A percentile compares a stretch with the other conserved stretches of the same genome.
Evolutionary conservation across 75 land plant species (phyloP).

Genomic region (Picea glauca): DNA sequence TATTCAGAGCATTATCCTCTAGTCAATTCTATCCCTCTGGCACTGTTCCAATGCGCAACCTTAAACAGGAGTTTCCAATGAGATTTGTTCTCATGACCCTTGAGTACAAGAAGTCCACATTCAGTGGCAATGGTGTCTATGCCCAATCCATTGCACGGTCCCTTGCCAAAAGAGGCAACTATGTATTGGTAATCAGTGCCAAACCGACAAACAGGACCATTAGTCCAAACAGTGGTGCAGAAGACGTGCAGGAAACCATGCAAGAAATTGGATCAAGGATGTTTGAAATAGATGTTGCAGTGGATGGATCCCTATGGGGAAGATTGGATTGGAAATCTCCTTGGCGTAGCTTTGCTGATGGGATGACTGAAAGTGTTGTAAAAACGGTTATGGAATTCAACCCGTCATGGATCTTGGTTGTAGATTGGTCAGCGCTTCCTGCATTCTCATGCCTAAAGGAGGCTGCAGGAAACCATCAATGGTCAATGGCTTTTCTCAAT

Average conservation of each 20-base stretch:
- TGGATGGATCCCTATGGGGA: conserved; percentile 16
- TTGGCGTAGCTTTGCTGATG: conserved; percentile 21
- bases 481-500: conserved; percentile 22
- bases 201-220: conserved; percentile 7
- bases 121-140: conserved; percentile 27
- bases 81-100: conserved; percentile 17
- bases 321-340: conserved; percentile 27
- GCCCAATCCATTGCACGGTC: conserved; percentile 26
- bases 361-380: conserved; percentile 9
- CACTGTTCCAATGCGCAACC: neutral
- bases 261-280: conserved; percentile 3
- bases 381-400: conserved; percentile 11
- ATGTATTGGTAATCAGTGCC: conserved; percentile 16
- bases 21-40: neutral
- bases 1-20: conserved; percentile 7
- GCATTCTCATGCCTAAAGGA: conserved; percentile 9
- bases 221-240: too few species aligned
- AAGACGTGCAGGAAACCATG: neutral
- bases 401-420: conserved; percentile 25
- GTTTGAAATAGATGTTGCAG: conserved; percentile 14
- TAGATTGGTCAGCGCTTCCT: conserved; percentile 26
- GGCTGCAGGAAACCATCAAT: conserved; percentile 5
- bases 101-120: conserved; percentile 20
- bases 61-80: neutral
- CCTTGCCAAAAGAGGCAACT: conserved; percentile 15